A percentile compares a stretch with the other conserved stretches of the same genome.
Evolutionary conservation across 2,329 filamentous ascomycete genomes (phyloP).

Genomic region (Paecilomyces formosus): DNA sequence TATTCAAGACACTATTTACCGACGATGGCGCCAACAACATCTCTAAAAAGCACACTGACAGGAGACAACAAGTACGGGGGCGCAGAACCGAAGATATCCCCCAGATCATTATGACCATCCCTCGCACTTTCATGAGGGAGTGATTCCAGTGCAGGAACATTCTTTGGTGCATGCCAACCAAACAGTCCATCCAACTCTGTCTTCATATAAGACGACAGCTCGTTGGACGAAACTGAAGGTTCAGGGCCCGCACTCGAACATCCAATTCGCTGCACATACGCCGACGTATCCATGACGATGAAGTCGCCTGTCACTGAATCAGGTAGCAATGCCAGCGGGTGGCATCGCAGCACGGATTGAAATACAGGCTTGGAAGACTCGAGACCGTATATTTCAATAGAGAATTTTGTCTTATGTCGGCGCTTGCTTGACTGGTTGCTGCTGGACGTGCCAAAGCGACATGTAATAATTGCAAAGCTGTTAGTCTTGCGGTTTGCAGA

Average conservation of each 20-base stretch:
- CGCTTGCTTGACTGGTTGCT: conserved; percentile 35
- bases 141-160: conserved; percentile 1
- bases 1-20: background rate
- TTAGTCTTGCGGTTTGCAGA: conserved; percentile 61
- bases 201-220: conserved; percentile 16
- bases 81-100: conserved; percentile 29
- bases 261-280: conserved; percentile 54
- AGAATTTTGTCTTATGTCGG: conserved; percentile 35
- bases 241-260: conserved; percentile 17
- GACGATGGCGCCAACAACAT: conserved; percentile 27
- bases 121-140: background rate
- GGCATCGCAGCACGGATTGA: conserved; percentile 46
- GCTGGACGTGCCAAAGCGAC: conserved; percentile 22
- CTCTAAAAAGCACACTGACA: conserved; percentile 29
- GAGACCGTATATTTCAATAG: conserved; percentile 60
- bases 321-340: conserved; percentile 61
- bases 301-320: conserved; percentile 62
- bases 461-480: conserved; percentile 59
- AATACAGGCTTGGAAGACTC: conserved; percentile 53
- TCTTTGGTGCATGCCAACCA: conserved; percentile 8
- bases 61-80: conserved; percentile 32
- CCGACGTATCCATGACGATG: conserved; percentile 65
- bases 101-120: conserved; percentile 18
- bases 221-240: conserved; percentile 13
- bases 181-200: conserved; percentile 29